phyloP scores from a whole-genome alignment of 2,329 filamentous ascomycete species.

The Apiospora hydei region DNA sequence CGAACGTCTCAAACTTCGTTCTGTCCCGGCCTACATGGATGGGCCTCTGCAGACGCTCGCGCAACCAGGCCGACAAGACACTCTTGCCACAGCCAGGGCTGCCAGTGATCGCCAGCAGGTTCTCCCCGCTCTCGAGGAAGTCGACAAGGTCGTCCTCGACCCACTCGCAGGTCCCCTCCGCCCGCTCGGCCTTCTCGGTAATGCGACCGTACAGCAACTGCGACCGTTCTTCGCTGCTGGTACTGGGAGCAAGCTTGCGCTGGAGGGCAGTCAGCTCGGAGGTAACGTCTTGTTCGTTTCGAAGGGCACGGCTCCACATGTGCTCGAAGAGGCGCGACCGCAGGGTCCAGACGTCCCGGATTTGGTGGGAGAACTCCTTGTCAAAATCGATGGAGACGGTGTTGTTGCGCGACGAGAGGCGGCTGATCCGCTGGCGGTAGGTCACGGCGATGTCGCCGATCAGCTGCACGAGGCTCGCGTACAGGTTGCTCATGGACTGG shows the following conservation, averaged over 20 bases:
- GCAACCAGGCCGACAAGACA: constrained; percentile 48
- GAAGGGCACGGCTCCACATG: constrained; percentile 46
- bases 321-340: constrained; percentile 34
- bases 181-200: constrained; percentile 45
- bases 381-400: constrained; percentile 46
- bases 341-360: constrained; percentile 44
- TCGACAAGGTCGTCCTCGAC: constrained; percentile 44
- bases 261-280: constrained; percentile 42
- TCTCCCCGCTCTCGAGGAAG: constrained; percentile 45
- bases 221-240: constrained; percentile 34
- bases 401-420: constrained; percentile 34
- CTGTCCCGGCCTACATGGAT: constrained; percentile 38
- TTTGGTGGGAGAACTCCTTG: constrained; percentile 43
- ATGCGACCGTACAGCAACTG: constrained; percentile 45
- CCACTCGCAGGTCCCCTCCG: constrained; percentile 51
- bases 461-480: constrained; percentile 45
- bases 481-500: constrained; percentile 43
- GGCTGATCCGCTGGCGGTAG: constrained; percentile 46
- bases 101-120: constrained; percentile 46
- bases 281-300: constrained; percentile 30
- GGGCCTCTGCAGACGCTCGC: constrained; percentile 48
- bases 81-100: constrained; percentile 46
- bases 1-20: constrained; percentile 43
- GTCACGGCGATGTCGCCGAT: constrained; percentile 44
- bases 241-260: constrained; percentile 40